Conservation (phyloP, 768 basidiomycete genomes). For the Panellus pusillus region DNA sequence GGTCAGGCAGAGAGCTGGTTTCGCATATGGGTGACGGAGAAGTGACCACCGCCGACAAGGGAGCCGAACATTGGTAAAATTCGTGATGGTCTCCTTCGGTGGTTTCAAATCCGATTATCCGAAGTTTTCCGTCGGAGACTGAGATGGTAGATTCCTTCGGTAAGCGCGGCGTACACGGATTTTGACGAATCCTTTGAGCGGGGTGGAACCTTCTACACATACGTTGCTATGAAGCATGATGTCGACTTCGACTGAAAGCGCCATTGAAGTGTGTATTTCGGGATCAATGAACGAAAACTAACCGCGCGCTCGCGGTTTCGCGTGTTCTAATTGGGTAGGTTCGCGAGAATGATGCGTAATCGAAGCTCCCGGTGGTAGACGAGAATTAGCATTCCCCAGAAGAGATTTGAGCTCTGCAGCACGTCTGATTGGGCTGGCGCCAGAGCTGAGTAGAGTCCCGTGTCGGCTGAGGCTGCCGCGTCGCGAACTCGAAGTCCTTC, state of each 20-base stretch:
- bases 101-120: slow-evolving; percentile 84
- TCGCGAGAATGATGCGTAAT: slow-evolving; percentile 33
- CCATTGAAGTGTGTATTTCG: background rate
- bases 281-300: background rate
- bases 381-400: slow-evolving; percentile 60
- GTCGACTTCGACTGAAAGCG: slow-evolving; percentile 63
- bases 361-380: slow-evolving; percentile 53
- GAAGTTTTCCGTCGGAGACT: slow-evolving; percentile 73
- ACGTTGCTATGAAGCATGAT: slow-evolving; percentile 73
- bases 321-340: slow-evolving; percentile 62
- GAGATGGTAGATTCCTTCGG: slow-evolving; percentile 60
- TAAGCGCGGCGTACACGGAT: slow-evolving; percentile 56
- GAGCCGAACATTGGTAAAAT: slow-evolving; percentile 76
- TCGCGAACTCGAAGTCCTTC: background rate
- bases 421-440: slow-evolving; percentile 48
- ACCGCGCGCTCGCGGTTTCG: slow-evolving; percentile 62
- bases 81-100: slow-evolving; percentile 62
- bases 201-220: slow-evolving; percentile 74
- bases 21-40: slow-evolving; percentile 41
- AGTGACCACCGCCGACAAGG: slow-evolving; percentile 51
- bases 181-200: slow-evolving; percentile 66
- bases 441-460: slow-evolving; percentile 54
- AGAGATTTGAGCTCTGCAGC: slow-evolving; percentile 60
- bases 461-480: slow-evolving; percentile 36
- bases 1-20: slow-evolving; percentile 42